Percentiles rank a stretch among this genome's conserved stretches.
These are phyloP conservation scores for Lactifluus echinatus DNA, from an alignment of 768 basidiomycete genomes.

Conservation along the genomic window DNA sequence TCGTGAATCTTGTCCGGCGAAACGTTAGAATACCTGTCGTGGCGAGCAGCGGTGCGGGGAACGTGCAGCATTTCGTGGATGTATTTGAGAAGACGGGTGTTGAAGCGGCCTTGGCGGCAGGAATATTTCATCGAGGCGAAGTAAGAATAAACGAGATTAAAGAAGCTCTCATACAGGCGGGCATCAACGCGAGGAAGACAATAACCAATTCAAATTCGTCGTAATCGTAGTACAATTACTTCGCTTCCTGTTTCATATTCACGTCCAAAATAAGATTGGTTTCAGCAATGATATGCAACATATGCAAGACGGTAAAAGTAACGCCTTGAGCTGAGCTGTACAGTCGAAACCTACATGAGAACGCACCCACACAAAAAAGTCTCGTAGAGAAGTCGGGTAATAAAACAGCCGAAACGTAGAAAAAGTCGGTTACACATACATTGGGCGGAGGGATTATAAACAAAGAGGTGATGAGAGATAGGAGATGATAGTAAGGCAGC, in stretches of 20 bases:
- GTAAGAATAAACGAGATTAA: conserved; percentile 83
- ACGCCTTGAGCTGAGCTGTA: conserved; percentile 9
- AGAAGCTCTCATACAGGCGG: conserved; percentile 36
- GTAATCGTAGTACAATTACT: too few relatives aligned
- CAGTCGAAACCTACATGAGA: conserved; percentile 19
- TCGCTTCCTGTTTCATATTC: background rate
- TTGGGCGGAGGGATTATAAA: background rate
- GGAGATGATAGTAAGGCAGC: background rate
- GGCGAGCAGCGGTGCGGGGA: conserved; percentile 90
- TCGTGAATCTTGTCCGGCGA: conserved; percentile 66
- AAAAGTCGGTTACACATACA: conserved; percentile 14
- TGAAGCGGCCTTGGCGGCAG: conserved; percentile 92
- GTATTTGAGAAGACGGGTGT: conserved; percentile 74
- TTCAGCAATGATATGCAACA: conserved; percentile 12
- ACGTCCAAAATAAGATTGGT: conserved; percentile 5
- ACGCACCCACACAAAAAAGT: conserved; percentile 3
- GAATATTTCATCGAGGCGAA: conserved; percentile 91
- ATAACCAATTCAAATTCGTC: background rate
- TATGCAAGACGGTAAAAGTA: conserved; percentile 12
- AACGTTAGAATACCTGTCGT: conserved; percentile 87
- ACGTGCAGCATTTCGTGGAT: conserved; percentile 72
- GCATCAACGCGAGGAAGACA: conserved; percentile 40
- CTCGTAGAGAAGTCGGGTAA: background rate
- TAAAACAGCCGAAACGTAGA: conserved; percentile 2
- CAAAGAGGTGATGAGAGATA: background rate